Evolutionary conservation across 345 rosid genomes (phyloP), one percentile per base, ranked within the genome.

Genomic region (Hypericum androsaemum): DNA sequence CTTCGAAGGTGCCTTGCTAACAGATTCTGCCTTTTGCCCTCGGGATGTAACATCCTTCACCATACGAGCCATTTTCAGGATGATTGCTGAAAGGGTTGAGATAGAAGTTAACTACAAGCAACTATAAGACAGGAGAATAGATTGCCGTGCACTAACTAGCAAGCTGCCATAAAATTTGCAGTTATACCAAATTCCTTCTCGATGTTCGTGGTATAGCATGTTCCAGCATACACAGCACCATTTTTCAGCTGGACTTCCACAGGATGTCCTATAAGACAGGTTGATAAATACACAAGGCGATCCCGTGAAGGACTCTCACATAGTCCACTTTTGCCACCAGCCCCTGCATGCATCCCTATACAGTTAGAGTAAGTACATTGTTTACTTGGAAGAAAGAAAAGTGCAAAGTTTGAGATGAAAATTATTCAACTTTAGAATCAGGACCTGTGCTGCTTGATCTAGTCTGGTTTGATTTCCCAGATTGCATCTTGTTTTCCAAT

Each of bases 41-140:
- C 61, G 73, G 54, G 59, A 53, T 54, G 71, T 63, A 59, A 77
- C 81, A 32, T 88, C 95, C 68, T 74, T 79, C 51, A 63, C 72
- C 94, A 84, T 47, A 56, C 76, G 80, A 67, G 95, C 94, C 95
- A 86, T 86, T 70, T 88, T 88, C 77, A 94, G 77, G 62, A 86
- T 56, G 53, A 88, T 78, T 46, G 86, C 99, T 94, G 83, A 50
- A 69, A 72, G 54, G 50, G 46, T 59, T 54, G 6, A 14, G 49
- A 15, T 22, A 15, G 7, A 53, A 8, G 8, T 32, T 44, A 28
- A 16, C 12, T 37, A 43, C 43, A 7, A 52, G 14, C 32, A 7
- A 50, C 14, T 41, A 37, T 47, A 13, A 13, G 42, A 3, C 0
- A 8, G 38, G 44, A 42, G 22, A 35, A 32, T 32, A 37, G 37